Evolutionary conservation across 768 basidiomycete genomes (phyloP).

Genomic region (Russula abietina): DNA sequence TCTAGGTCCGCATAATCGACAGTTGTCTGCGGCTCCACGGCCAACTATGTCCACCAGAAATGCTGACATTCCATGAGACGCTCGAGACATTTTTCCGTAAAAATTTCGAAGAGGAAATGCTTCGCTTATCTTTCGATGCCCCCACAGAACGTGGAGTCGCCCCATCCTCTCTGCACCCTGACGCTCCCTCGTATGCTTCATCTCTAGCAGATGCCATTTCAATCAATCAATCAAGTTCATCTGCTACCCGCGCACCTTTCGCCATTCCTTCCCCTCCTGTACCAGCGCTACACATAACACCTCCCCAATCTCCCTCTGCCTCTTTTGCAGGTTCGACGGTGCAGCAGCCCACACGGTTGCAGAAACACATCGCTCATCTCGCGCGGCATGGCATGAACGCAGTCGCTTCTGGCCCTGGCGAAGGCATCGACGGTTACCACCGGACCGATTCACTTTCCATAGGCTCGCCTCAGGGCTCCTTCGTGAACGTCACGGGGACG

Average conservation of each 20-base stretch:
- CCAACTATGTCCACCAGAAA: slow-evolving; percentile 75
- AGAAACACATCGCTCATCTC: slow-evolving; percentile 74
- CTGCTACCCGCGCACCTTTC: slow-evolving; percentile 30
- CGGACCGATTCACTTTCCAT: slow-evolving; percentile 55
- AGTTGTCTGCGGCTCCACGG: slow-evolving; percentile 80
- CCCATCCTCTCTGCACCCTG: slow-evolving; percentile 15
- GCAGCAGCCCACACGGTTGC: slow-evolving; percentile 59
- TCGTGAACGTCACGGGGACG: slow-evolving; percentile 63
- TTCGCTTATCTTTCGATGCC: slow-evolving; percentile 57
- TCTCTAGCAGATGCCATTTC: slow-evolving; percentile 36
- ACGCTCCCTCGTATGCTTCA: slow-evolving; percentile 18
- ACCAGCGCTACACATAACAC: slow-evolving; percentile 40
- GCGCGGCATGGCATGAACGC: slow-evolving; percentile 79
- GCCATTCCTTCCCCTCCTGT: slow-evolving; percentile 50
- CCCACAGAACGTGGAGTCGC: slow-evolving; percentile 39
- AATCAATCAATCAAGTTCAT: slow-evolving; percentile 35
- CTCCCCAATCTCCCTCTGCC: slow-evolving; percentile 35
- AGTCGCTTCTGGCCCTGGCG: slow-evolving; percentile 71
- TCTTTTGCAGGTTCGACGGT: slow-evolving; percentile 39
- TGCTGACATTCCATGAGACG: slow-evolving; percentile 88
- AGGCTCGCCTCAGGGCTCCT: slow-evolving; percentile 68
- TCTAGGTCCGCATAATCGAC: slow-evolving; percentile 71
- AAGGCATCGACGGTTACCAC: slow-evolving; percentile 30
- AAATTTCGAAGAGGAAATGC: slow-evolving; percentile 79
- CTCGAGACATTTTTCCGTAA: slow-evolving; percentile 80